A percentile compares a stretch with the other conserved stretches of the same genome.
Conservation (phyloP, 2,329 filamentous ascomycete genomes). For the Pezizomycotina sp. region DNA sequence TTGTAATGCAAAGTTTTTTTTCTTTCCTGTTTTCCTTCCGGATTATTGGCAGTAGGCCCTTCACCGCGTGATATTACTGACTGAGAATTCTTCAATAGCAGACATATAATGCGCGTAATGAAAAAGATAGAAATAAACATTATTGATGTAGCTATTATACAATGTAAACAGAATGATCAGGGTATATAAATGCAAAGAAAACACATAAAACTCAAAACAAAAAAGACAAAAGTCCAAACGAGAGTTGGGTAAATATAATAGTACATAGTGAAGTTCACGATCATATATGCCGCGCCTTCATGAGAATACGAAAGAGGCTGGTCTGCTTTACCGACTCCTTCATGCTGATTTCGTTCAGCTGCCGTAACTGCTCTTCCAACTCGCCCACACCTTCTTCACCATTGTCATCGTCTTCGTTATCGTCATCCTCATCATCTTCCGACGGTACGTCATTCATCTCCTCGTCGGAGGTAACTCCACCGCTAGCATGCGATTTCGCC, state of each 20-base stretch:
- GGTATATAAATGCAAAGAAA: neutral
- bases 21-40: too few species aligned
- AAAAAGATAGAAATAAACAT: neutral
- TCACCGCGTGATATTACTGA: too few species aligned
- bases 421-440: conserved; percentile 3
- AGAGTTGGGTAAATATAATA: too few species aligned
- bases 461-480: neutral
- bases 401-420: conserved; percentile 6
- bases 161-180: neutral
- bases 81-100: too few species aligned
- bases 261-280: conserved; percentile 3
- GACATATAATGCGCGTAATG: too few species aligned
- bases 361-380: conserved; percentile 12
- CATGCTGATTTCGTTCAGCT: conserved; percentile 11
- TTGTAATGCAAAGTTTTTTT: too few species aligned
- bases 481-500: neutral
- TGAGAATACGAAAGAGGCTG: conserved; percentile 16
- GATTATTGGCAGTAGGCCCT: too few species aligned
- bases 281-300: conserved; percentile 14
- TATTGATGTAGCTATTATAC: neutral
- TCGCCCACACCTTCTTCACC: conserved; percentile 11
- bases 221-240: neutral
- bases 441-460: conserved; percentile 1
- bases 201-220: neutral
- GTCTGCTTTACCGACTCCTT: conserved; percentile 18